These are phyloP conservation scores for Pinus albicaulis DNA, from an alignment of 75 land plant genomes.

Conservation along the genomic window DNA sequence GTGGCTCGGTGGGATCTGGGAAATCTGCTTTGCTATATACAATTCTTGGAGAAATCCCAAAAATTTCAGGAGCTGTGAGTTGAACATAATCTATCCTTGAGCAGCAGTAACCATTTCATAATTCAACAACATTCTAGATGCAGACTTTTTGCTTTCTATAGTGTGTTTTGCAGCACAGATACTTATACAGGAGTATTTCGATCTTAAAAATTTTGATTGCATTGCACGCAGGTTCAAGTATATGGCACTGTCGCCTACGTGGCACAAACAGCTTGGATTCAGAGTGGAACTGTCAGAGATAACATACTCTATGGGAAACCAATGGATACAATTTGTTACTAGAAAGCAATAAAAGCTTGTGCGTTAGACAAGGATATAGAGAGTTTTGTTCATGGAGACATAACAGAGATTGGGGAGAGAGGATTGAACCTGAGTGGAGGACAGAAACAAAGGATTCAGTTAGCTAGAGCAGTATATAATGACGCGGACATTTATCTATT, in stretches of 20 bases:
- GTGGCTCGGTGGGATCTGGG: conserved; percentile 78
- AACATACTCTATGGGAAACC: conserved; percentile 73
- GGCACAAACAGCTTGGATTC: conserved; percentile 76
- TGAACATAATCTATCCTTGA: background rate
- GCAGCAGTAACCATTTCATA: background rate
- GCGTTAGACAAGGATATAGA: conserved; percentile 70
- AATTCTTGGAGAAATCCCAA: conserved; percentile 74
- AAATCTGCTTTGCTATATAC: conserved; percentile 67
- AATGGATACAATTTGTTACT: conserved; percentile 44
- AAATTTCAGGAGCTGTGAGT: conserved; percentile 63
- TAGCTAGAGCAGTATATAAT: conserved; percentile 79
- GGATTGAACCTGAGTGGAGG: conserved; percentile 94
- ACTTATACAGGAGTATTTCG: background rate
- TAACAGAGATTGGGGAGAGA: conserved; percentile 77
- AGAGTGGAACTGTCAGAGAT: conserved; percentile 70
- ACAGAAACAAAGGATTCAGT: conserved; percentile 86
- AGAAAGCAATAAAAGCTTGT: conserved; percentile 50
- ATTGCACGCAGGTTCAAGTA: conserved; percentile 39
- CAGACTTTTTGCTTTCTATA: background rate
- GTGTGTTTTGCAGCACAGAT: background rate
- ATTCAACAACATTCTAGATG: background rate
- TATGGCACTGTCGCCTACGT: conserved; percentile 70
- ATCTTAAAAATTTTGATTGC: background rate
- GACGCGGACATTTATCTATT: conserved; percentile 85
- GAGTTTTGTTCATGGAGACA: conserved; percentile 57